Evolutionary conservation across 1,139 yeast genomes (phyloP).

Genomic region (Candida anutae): DNA sequence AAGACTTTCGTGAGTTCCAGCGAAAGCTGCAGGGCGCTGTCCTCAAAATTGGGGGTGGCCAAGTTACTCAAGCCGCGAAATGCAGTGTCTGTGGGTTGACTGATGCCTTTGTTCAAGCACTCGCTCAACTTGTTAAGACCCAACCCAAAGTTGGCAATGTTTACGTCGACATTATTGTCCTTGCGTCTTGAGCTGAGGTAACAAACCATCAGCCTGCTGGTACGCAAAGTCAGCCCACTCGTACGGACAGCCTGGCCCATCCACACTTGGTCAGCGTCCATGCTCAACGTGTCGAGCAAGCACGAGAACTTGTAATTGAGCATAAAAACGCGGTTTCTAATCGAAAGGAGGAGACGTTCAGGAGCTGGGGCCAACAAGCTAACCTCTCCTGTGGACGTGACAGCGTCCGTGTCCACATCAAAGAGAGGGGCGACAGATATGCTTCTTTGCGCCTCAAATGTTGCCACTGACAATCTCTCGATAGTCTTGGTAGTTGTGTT

Average conservation of each 20-base stretch:
- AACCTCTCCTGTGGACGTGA: too few relatives aligned
- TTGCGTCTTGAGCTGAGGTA: constrained; percentile 33
- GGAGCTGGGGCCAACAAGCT: constrained; percentile 31
- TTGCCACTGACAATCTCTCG: constrained; percentile 14
- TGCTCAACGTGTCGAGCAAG: constrained; percentile 27
- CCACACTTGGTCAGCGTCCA: constrained; percentile 16
- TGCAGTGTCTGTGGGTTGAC: constrained; percentile 6
- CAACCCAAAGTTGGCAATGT: constrained; percentile 47
- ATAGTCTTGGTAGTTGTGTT: constrained; percentile 11
- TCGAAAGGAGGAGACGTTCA: constrained; percentile 38
- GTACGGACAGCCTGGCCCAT: constrained; percentile 32
- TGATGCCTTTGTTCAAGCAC: constrained; percentile 60
- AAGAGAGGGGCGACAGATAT: constrained; percentile 16
- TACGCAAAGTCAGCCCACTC: constrained; percentile 33
- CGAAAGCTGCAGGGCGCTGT: constrained; percentile 11
- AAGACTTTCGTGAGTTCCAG: constrained; percentile 19
- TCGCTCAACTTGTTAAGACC: constrained; percentile 69
- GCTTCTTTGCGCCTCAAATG: constrained; percentile 14
- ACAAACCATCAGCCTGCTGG: constrained; percentile 36
- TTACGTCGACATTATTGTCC: constrained; percentile 37
- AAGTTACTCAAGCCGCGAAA: constrained; percentile 11
- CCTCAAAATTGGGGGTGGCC: constrained; percentile 13
- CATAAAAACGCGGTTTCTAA: constrained; percentile 30
- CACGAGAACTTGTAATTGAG: constrained; percentile 40
- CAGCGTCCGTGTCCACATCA: constrained; percentile 8